phyloP scores from a whole-genome alignment of 2,329 filamentous ascomycete species.

The Juglanconis sp. region DNA sequence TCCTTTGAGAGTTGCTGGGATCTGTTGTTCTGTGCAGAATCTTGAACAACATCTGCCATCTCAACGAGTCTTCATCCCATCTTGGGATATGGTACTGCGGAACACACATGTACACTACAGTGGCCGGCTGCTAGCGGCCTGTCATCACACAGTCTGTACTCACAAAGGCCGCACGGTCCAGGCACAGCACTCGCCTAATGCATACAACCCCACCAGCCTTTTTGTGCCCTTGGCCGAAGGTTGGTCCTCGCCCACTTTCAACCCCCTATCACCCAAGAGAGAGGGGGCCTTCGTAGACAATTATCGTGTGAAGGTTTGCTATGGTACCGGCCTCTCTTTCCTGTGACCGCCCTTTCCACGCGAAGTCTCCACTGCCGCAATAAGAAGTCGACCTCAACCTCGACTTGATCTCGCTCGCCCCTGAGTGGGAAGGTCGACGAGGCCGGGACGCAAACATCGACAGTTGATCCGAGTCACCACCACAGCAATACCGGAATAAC shows the following conservation, averaged over 20 bases:
- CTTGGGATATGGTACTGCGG: too few relatives aligned
- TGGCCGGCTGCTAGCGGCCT: too few relatives aligned
- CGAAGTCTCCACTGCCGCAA: not conserved
- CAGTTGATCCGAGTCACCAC: not conserved
- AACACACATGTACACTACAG: too few relatives aligned
- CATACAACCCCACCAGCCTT: not conserved
- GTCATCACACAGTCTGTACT: too few relatives aligned
- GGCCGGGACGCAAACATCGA: not conserved
- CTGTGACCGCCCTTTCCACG: conserved; percentile 16
- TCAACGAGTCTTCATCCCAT: too few relatives aligned
- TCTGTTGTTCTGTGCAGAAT: too few relatives aligned
- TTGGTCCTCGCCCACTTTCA: not conserved
- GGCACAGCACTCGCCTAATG: not conserved
- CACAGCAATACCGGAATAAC: not conserved
- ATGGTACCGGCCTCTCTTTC: not conserved
- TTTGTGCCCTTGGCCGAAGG: not conserved
- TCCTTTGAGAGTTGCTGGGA: too few relatives aligned
- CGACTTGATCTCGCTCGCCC: not conserved
- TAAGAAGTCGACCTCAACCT: not conserved
- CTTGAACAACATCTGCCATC: too few relatives aligned
- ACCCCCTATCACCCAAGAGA: not conserved
- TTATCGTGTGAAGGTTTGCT: not conserved
- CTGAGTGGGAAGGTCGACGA: not conserved
- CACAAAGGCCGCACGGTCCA: too few relatives aligned
- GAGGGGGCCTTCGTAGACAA: not conserved